A percentile compares a stretch with the other conserved stretches of the same genome.
Conservation (phyloP, 768 basidiomycete species). For the Psilocybe tampanensis region DNA sequence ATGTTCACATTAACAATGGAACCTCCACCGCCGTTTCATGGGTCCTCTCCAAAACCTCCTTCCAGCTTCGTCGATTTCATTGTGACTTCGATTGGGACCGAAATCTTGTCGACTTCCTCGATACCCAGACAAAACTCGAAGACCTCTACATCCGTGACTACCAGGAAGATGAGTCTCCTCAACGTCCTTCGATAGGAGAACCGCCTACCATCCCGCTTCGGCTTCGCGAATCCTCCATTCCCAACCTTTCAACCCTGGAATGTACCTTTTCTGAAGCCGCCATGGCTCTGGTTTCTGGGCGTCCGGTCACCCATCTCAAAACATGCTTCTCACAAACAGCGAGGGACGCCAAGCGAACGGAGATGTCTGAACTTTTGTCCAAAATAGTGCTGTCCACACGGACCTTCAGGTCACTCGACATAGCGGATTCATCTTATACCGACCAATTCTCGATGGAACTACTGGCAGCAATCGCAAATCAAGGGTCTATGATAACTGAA, state of each 20-base stretch:
- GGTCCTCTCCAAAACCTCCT: conserved; percentile 44
- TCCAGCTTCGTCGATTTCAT: conserved; percentile 61
- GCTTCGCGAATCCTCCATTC: conserved; percentile 39
- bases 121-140: conserved; percentile 45
- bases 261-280: conserved; percentile 73
- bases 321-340: conserved; percentile 67
- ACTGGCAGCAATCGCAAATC: conserved; percentile 42
- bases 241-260: conserved; percentile 55
- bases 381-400: conserved; percentile 46
- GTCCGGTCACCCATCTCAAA: conserved; percentile 65
- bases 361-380: conserved; percentile 50
- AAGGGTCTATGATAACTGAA: conserved; percentile 33
- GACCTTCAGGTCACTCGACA: conserved; percentile 54
- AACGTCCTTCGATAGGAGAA: conserved; percentile 24
- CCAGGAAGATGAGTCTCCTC: conserved; percentile 26
- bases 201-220: conserved; percentile 16
- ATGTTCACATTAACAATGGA: conserved; percentile 46
- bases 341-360: conserved; percentile 49
- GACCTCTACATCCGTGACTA: conserved; percentile 55
- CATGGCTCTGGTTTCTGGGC: conserved; percentile 52
- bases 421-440: conserved; percentile 63
- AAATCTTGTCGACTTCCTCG: conserved; percentile 54
- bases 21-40: conserved; percentile 37
- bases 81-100: conserved; percentile 70
- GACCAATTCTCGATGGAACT: conserved; percentile 57